phyloP scores from a whole-genome alignment of 768 basidiomycete genomes.

The Cubamyces lactineus region DNA sequence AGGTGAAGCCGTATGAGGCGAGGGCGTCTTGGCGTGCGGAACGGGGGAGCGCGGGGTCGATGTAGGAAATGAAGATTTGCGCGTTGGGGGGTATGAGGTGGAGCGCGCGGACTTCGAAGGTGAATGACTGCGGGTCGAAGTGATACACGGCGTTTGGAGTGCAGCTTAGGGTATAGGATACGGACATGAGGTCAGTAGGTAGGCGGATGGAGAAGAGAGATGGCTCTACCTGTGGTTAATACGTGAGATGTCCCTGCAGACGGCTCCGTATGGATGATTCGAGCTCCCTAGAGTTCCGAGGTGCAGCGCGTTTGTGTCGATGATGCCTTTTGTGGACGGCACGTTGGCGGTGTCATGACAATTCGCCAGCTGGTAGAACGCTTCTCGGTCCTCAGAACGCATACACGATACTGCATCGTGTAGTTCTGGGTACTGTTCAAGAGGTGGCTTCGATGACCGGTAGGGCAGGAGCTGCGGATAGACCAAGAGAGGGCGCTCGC shows the following conservation, averaged over 20 bases:
- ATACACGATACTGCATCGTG: neutral
- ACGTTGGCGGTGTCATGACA: neutral
- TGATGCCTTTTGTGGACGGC: conserved; percentile 1
- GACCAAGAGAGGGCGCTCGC: conserved; percentile 11
- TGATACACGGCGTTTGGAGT: conserved; percentile 13
- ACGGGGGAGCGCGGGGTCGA: conserved; percentile 14
- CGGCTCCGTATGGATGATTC: neutral
- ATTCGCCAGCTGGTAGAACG: conserved; percentile 5
- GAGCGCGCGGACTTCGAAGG: conserved; percentile 14
- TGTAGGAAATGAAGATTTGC: conserved; percentile 14
- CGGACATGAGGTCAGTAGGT: neutral
- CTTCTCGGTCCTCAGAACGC: neutral
- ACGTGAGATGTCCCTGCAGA: conserved; percentile 12
- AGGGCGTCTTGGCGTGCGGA: conserved; percentile 3
- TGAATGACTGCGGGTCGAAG: conserved; percentile 2
- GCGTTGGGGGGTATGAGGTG: conserved; percentile 4
- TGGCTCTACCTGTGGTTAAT: conserved; percentile 11
- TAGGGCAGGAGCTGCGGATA: conserved; percentile 14
- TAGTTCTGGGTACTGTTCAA: conserved; percentile 3
- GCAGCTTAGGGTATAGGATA: conserved; percentile 3
- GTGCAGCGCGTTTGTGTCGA: conserved; percentile 17
- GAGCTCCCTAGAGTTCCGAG: neutral
- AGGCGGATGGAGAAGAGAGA: neutral
- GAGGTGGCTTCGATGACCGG: neutral
- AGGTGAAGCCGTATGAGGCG: conserved; percentile 13